Evolutionary conservation across 2,329 filamentous ascomycete species (phyloP).

Genomic region (Chaetomium sp.): DNA sequence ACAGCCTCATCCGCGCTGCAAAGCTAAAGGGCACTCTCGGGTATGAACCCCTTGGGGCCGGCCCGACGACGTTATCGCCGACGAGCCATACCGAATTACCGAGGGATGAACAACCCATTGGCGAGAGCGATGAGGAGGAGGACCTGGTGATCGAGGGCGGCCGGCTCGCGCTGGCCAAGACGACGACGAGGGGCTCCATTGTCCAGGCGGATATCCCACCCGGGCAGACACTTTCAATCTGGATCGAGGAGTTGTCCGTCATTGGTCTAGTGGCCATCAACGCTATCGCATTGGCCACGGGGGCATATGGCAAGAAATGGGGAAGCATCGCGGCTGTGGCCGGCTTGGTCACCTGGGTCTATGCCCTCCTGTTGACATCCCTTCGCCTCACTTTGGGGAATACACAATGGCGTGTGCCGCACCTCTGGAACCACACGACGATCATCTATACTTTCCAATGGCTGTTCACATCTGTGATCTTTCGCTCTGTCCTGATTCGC

Average conservation of each 20-base stretch:
- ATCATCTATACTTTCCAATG: constrained; percentile 77
- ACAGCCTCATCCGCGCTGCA: constrained; percentile 48
- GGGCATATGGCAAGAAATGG: constrained; percentile 52
- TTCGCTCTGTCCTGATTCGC: constrained; percentile 80
- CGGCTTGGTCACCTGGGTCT: constrained; percentile 70
- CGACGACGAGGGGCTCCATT: constrained; percentile 55
- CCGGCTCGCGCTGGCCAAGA: constrained; percentile 52
- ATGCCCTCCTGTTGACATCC: constrained; percentile 66
- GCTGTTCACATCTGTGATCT: constrained; percentile 67
- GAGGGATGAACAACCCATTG: constrained; percentile 36
- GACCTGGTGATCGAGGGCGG: constrained; percentile 51
- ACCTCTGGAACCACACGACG: constrained; percentile 90
- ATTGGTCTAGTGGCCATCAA: constrained; percentile 65
- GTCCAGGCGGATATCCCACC: constrained; percentile 70
- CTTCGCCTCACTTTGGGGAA: constrained; percentile 63
- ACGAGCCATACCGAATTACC: constrained; percentile 48
- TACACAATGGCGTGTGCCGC: constrained; percentile 60
- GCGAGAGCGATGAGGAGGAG: constrained; percentile 53
- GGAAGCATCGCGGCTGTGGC: constrained; percentile 56
- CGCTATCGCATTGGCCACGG: constrained; percentile 54
- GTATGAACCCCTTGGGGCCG: constrained; percentile 51
- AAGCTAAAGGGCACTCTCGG: constrained; percentile 44
- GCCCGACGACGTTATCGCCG: constrained; percentile 32
- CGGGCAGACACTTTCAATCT: constrained; percentile 62
- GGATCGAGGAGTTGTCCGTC: constrained; percentile 70